Evolutionary conservation across 257 asterid species (phyloP).

Genomic region (Nicotiana benthamiana): DNA sequence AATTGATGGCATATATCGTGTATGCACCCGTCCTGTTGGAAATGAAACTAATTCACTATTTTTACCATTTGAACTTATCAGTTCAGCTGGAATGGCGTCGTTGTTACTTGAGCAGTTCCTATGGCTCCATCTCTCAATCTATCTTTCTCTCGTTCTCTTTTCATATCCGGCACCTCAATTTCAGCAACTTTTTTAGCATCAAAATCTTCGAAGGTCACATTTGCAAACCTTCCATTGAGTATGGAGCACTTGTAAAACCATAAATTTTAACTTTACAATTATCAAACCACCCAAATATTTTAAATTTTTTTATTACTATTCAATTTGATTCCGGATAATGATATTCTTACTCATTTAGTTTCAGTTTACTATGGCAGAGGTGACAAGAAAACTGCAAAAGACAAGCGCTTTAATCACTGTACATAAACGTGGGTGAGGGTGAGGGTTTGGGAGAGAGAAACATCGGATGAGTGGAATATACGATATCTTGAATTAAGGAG

Average conservation of each 20-base stretch:
- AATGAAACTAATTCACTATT: too few relatives aligned
- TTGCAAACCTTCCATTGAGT: conserved; percentile 51
- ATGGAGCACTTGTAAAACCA: conserved; percentile 10
- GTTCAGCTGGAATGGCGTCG: conserved; percentile 42
- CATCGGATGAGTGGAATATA: too few relatives aligned
- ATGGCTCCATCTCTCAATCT: conserved; percentile 32
- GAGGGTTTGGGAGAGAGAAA: too few relatives aligned
- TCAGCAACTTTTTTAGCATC: too few relatives aligned
- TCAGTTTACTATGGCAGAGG: conserved; percentile 95
- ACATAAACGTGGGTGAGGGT: too few relatives aligned
- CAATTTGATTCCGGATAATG: not conserved
- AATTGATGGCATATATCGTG: too few relatives aligned
- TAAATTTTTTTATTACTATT: too few relatives aligned
- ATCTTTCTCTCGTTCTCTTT: conserved; percentile 44
- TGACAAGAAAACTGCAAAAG: conserved; percentile 87
- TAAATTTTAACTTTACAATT: too few relatives aligned
- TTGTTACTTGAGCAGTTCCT: conserved; percentile 50
- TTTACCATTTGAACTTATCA: too few relatives aligned
- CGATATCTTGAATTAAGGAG: too few relatives aligned
- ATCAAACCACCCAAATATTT: too few relatives aligned
- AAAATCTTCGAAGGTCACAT: conserved; percentile 8
- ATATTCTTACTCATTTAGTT: not conserved
- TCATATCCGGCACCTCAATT: conserved; percentile 22
- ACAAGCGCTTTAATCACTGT: conserved; percentile 92
- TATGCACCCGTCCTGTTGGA: too few relatives aligned